A percentile compares a stretch with the other conserved stretches of the same genome.
These are phyloP conservation scores for Helicocarpus griseus DNA, from an alignment of 2,329 filamentous ascomycete genomes.

Conservation along the genomic window DNA sequence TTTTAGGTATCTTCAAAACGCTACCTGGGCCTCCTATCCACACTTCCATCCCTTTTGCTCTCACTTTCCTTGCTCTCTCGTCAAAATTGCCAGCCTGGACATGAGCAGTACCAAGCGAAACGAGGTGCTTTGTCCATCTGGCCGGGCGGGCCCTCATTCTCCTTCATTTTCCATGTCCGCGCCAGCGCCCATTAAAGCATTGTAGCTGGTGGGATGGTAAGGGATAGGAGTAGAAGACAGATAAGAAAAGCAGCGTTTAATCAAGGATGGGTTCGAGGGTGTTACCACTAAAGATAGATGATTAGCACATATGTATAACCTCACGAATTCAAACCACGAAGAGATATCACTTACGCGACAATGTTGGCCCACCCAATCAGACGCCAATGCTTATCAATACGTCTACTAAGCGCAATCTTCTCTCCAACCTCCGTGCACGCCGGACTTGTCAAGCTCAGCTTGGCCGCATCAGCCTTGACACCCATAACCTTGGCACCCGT, in stretches of 20 bases:
- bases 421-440: constrained; percentile 96
- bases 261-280: constrained; percentile 37
- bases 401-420: constrained; percentile 90
- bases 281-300: constrained; percentile 28
- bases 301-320: constrained; percentile 11
- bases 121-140: no score
- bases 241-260: constrained; percentile 18
- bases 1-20: no score
- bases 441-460: constrained; percentile 82
- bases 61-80: neutral
- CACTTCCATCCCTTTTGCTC: neutral
- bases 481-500: constrained; percentile 95
- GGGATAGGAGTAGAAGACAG: neutral
- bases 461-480: constrained; percentile 95
- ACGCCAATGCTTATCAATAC: constrained; percentile 99
- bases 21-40: no score
- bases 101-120: no score
- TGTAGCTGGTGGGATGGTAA: neutral
- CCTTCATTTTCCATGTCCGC: no score
- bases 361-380: constrained; percentile 86
- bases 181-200: no score
- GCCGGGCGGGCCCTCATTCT: no score
- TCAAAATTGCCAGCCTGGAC: no score
- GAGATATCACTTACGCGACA: constrained; percentile 40
- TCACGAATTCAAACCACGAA: constrained; percentile 1